Evolutionary conservation across 1,139 yeast species (phyloP).

Genomic region (Debaryomyces udenii): DNA sequence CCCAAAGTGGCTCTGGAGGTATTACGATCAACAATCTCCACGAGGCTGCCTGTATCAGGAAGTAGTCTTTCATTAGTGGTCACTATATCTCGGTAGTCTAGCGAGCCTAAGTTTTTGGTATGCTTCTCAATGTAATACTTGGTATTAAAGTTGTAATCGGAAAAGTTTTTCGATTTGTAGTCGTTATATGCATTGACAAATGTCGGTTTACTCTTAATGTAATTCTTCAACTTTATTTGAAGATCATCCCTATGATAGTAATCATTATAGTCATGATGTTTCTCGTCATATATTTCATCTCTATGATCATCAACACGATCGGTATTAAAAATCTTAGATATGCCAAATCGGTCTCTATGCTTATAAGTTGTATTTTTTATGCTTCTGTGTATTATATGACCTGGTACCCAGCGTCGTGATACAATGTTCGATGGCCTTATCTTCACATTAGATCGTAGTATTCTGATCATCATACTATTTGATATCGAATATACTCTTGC

Average conservation of each 20-base stretch:
- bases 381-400: background rate
- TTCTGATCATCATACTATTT: constrained; percentile 3
- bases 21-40: constrained; percentile 29
- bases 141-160: background rate
- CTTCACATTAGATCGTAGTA: constrained; percentile 14
- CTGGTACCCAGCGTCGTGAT: no score
- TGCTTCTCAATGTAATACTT: background rate
- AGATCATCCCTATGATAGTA: constrained; percentile 2
- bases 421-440: constrained; percentile 10
- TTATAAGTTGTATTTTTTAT: background rate
- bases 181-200: constrained; percentile 10
- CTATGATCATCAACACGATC: background rate
- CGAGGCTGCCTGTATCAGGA: constrained; percentile 38
- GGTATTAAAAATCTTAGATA: constrained; percentile 2
- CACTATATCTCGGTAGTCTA: constrained; percentile 3
- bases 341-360: background rate
- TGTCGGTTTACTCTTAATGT: constrained; percentile 6
- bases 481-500: background rate
- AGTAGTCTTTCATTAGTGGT: constrained; percentile 12
- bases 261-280: constrained; percentile 6
- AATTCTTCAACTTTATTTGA: constrained; percentile 7
- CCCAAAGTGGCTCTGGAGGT: constrained; percentile 26
- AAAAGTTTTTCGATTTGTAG: constrained; percentile 1
- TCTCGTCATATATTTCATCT: constrained; percentile 1
- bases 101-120: background rate